phyloP scores from a whole-genome alignment of 1,139 yeast genomes.

The Nematodospora anomalae region DNA sequence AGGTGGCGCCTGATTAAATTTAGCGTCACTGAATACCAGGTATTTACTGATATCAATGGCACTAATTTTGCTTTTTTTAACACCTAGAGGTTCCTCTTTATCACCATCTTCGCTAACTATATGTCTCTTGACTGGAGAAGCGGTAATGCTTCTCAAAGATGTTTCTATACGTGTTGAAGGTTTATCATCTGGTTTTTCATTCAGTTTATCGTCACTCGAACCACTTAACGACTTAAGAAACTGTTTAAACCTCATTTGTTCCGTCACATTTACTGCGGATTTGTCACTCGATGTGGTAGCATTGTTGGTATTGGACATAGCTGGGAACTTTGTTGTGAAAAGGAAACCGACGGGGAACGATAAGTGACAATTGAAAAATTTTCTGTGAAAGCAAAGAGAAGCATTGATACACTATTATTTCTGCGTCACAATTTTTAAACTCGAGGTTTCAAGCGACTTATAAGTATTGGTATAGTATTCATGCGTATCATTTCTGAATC shows the following conservation, averaged over 20 bases:
- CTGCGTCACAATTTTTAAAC: too few species aligned
- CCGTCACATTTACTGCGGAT: background rate
- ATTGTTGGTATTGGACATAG: background rate
- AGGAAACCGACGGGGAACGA: too few species aligned
- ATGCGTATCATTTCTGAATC: too few species aligned
- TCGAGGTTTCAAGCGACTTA: too few species aligned
- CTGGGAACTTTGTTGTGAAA: too few species aligned
- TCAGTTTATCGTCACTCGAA: background rate
- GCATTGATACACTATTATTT: too few species aligned
- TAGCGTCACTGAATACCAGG: constrained; percentile 11
- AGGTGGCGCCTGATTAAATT: constrained; percentile 13
- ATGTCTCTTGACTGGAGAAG: background rate
- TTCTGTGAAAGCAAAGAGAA: too few species aligned
- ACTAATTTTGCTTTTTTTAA: constrained; percentile 4
- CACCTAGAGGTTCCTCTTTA: background rate
- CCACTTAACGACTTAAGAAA: background rate
- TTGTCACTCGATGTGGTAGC: background rate
- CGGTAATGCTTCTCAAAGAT: background rate
- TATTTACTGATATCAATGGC: constrained; percentile 6
- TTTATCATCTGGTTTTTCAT: too few species aligned
- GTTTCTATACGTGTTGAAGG: background rate
- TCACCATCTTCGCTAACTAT: background rate
- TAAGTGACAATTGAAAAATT: too few species aligned
- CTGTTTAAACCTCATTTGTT: background rate
- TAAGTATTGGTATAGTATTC: too few species aligned